Percentiles rank a stretch among this genome's conserved stretches.
These are phyloP conservation scores for Purpureocillium takamizusanense DNA, from an alignment of 2,329 filamentous ascomycete species.

Conservation along the genomic window DNA sequence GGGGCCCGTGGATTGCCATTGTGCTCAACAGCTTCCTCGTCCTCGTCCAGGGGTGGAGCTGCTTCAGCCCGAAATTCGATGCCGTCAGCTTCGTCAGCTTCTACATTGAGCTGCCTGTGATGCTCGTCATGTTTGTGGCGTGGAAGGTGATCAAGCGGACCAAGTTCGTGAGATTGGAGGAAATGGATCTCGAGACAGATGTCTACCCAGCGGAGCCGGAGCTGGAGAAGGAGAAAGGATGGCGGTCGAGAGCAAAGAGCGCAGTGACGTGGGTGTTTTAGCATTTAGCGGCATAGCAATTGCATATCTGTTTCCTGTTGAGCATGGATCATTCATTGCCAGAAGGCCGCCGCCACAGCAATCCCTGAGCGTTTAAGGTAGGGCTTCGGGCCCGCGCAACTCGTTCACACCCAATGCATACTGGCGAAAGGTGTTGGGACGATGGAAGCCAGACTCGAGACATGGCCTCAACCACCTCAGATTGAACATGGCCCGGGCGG, in stretches of 20 bases:
- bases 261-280: conserved; percentile 24
- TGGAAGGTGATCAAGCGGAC: conserved; percentile 67
- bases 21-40: conserved; percentile 50
- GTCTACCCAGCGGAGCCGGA: conserved; percentile 39
- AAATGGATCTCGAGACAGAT: conserved; percentile 57
- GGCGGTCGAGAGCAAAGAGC: conserved; percentile 33
- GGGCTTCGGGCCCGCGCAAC: no score
- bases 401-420: no score
- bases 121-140: conserved; percentile 53
- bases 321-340: no score
- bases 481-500: no score
- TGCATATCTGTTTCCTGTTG: no score
- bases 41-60: conserved; percentile 54
- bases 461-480: no score
- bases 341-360: no score
- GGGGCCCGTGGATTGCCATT: conserved; percentile 47
- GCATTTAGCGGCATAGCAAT: no score
- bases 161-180: conserved; percentile 41
- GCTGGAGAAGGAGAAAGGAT: conserved; percentile 22
- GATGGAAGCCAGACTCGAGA: no score
- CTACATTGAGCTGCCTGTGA: conserved; percentile 54
- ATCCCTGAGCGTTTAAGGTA: no score
- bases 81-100: conserved; percentile 53
- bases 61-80: conserved; percentile 50
- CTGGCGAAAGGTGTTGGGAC: no score